Conservation (phyloP, 257 asterid species). For the Solanum piurae region DNA sequence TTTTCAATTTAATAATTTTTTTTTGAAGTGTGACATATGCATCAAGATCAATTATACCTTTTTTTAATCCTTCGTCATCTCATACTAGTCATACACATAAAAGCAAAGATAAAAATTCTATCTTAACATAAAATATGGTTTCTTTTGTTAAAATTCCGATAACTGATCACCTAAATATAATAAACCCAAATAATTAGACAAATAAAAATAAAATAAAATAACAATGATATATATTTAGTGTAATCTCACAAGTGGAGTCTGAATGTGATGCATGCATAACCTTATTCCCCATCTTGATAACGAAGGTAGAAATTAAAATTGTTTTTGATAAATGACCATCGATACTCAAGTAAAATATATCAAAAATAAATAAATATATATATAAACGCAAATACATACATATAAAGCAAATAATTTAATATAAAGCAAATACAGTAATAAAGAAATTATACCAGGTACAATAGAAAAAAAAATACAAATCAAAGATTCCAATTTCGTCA, state of each 20-base stretch:
- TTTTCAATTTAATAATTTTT: neutral
- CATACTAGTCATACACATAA: constrained; percentile 1
- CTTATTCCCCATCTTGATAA: neutral
- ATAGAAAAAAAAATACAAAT: neutral
- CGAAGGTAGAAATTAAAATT: too few relatives aligned
- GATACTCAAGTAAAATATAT: neutral
- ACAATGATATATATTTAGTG: neutral
- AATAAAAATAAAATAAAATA: neutral
- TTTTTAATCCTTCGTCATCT: constrained; percentile 9
- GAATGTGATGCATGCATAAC: neutral
- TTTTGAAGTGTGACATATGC: neutral
- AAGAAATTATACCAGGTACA: too few relatives aligned
- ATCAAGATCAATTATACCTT: neutral
- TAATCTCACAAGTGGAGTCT: neutral
- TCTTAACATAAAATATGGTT: neutral
- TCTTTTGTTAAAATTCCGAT: constrained; percentile 14
- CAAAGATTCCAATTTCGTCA: constrained; percentile 35
- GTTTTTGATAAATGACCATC: too few relatives aligned
- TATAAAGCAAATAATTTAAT: too few relatives aligned
- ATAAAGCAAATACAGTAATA: too few relatives aligned
- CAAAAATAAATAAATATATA: too few relatives aligned
- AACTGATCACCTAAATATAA: neutral
- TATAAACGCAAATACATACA: too few relatives aligned
- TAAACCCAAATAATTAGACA: neutral
- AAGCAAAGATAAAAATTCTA: neutral